A percentile compares a stretch with the other conserved stretches of the same genome.
Conservation (phyloP, 2,329 filamentous ascomycete species). For the Hymenoscyphus repandus region DNA sequence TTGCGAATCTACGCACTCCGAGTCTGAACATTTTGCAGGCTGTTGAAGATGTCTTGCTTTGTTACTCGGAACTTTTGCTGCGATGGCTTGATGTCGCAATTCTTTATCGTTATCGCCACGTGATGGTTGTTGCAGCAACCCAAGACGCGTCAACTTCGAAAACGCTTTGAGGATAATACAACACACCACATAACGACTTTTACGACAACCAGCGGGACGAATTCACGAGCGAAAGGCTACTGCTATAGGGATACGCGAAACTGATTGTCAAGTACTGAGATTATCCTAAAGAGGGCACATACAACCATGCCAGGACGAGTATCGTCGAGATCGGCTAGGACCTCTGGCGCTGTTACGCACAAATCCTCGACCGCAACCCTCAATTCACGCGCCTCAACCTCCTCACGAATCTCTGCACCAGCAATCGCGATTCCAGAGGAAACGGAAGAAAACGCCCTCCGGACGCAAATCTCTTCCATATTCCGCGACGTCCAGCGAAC, state of each 20-base stretch:
- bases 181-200: background rate
- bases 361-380: conserved; percentile 37
- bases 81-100: conserved; percentile 2
- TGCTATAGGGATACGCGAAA: background rate
- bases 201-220: background rate
- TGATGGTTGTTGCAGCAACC: conserved; percentile 1
- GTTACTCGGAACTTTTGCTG: background rate
- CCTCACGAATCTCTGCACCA: conserved; percentile 33
- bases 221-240: background rate
- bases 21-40: conserved; percentile 47
- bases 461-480: conserved; percentile 65
- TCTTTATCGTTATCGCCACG: conserved; percentile 4
- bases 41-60: background rate
- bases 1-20: conserved; percentile 50
- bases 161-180: background rate
- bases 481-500: conserved; percentile 83
- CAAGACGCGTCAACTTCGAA: background rate
- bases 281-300: background rate
- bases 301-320: conserved; percentile 42
- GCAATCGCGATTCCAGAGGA: conserved; percentile 62
- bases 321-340: conserved; percentile 36
- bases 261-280: no score
- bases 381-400: conserved; percentile 36
- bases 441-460: conserved; percentile 62
- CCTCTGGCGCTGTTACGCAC: conserved; percentile 33